Evolutionary conservation across 148 eudicot species (phyloP).

Genomic region (Simmondsia chinensis): DNA sequence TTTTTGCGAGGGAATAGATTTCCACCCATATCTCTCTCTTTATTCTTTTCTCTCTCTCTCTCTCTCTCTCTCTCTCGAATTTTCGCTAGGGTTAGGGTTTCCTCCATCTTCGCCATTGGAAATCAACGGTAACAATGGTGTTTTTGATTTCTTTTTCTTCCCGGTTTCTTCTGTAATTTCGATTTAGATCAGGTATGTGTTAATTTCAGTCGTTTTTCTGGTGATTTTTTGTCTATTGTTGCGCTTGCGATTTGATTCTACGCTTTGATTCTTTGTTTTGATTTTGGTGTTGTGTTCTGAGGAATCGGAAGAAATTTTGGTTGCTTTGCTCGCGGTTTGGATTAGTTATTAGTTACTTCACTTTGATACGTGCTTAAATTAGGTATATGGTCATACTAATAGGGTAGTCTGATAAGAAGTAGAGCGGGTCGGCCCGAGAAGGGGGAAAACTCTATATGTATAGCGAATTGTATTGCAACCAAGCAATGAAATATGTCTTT

Average conservation of each 20-base stretch:
- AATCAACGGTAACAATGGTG: conserved; percentile 10
- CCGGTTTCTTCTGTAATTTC: conserved; percentile 17
- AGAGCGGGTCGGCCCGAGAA: too few relatives aligned
- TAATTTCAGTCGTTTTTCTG: conserved; percentile 19
- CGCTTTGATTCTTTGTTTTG: neutral
- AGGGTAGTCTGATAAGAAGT: too few relatives aligned
- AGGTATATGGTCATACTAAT: too few relatives aligned
- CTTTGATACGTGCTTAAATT: too few relatives aligned
- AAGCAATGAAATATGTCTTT: too few relatives aligned
- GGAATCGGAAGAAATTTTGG: too few relatives aligned
- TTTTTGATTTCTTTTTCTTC: conserved; percentile 6
- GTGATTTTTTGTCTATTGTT: conserved; percentile 10
- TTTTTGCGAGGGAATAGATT: neutral
- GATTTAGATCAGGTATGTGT: conserved; percentile 28
- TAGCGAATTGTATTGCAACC: too few relatives aligned
- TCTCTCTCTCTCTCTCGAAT: conserved; percentile 4
- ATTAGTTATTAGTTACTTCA: too few relatives aligned
- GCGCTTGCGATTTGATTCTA: neutral
- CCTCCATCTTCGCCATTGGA: conserved; percentile 10
- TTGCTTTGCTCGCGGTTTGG: too few relatives aligned
- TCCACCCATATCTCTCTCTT: neutral
- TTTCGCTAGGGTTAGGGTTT: conserved; percentile 38
- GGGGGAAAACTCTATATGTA: too few relatives aligned
- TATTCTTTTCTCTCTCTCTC: conserved; percentile 6
- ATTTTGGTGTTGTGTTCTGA: conserved; percentile 3